Base-by-base conservation (phyloP, 192 early-diverging fungal species). In the Rhizophagus clarus region DNA sequence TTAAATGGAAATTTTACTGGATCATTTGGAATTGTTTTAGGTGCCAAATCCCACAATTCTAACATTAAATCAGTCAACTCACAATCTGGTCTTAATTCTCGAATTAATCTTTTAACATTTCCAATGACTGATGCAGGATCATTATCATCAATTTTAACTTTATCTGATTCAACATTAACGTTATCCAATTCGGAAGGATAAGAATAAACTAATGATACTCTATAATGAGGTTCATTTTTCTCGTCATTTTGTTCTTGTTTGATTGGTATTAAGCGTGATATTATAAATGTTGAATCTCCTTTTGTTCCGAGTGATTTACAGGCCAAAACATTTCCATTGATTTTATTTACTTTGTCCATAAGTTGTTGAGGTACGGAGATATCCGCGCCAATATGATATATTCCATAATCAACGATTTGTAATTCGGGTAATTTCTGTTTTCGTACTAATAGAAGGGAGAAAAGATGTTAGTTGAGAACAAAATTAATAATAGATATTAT, bases 351-450 rank as follows among this genome's bases (percentile, higher is more conserved):
- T 34, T n/a, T 70, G 1, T 70, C 22, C 1, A 37, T 32, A 37
- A 70, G 29, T 42, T 42, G 8, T 40, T 70, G 42, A 37, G 32
- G 29, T 40, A 40, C 15, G 14, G 9, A 7, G 61, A 74, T 11
- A 15, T 74, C 26, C 20, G 26, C 9, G 4, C 15, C 14, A 24
- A 73, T 10, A 49, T 12, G 2, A 2, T 28, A 15, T 56, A 74
- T 28, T 15, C 51, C 72, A 4, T 26, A 22, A 22, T 74, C 17
- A n/a, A 24, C 3, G 22, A 60, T 56, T 20, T 74, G 17, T 28
- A 61, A 74, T 45, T 74, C 24, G 1, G 72, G 72, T 32, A 74
- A 49, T 56, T 56, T 56, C 12, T 74, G 72, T 61, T 49, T 60
- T 32, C 72, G 26, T 22, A 74, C 51, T 74, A 74, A 74, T 15